Evolutionary conservation across 371 early-diverging fungal genomes (phyloP), one percentile per base, ranked within the genome.

Genomic region (Circinella umbellata): DNA sequence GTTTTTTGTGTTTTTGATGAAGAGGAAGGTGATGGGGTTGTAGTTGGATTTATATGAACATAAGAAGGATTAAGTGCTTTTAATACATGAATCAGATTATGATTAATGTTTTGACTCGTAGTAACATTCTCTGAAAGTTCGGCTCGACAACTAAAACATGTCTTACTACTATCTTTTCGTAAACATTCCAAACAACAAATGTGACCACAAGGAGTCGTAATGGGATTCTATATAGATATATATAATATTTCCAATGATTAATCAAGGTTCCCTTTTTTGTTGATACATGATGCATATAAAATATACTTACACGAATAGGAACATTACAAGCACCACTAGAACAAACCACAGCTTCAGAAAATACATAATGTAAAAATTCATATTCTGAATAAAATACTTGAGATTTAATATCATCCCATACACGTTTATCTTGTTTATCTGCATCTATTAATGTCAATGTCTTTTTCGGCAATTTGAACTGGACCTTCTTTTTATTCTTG

Each of bases 161-260:
- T 62, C 0, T 61, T 62, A 10, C 77, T 67, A 15, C 68, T 69
- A 38, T 75, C 76, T 49, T 77, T 69, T 10, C 65, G 61, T 60
- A 86, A 61, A 51, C 88, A 88, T 35, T 55, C 54, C 49, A 48
- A 63, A 68, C 90, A 91, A 27, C 79, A 80, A 59, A 84, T 87
- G 74, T 91, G 91, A 1, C 85, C 79, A 61, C 89, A 90, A 3
- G 77, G 73, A 15, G 85, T 83, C 6, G 88, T 85, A 35, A 85
- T 75, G 13, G 89, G 80, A 38, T 85, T 81, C 77, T 87, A 76
- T 35, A 80, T 83, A 34, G 83, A 75, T 4, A 80, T 73, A 60
- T 82, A 83, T 14, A 8, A 8, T 67, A 59, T n/a, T n/a, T n/a
- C n/a, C n/a, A n/a, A n/a, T n/a, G n/a, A n/a, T n/a, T n/a, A n/a